phyloP scores from a whole-genome alignment of 352 stramenopile species.

The Phytopythium montanum region DNA sequence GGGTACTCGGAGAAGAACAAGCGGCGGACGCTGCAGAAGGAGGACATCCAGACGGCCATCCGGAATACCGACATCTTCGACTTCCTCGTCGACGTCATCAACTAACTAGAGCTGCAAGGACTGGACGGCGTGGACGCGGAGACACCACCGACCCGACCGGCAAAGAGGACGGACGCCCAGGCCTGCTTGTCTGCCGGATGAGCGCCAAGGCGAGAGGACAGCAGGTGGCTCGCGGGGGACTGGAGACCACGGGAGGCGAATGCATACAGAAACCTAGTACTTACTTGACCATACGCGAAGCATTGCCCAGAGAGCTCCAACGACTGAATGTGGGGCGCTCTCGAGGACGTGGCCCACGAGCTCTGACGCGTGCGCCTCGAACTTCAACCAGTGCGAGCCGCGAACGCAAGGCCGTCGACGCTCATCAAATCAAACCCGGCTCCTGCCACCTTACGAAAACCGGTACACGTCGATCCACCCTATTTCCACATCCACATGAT shows the following conservation, averaged over 20 bases:
- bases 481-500: too few species aligned
- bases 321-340: too few species aligned
- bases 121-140: background rate
- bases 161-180: background rate
- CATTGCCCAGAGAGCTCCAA: background rate
- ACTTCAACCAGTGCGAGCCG: background rate
- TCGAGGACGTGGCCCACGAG: background rate
- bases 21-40: conserved; percentile 95
- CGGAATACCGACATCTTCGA: conserved; percentile 99
- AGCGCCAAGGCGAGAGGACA: too few species aligned
- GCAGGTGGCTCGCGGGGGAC: too few species aligned
- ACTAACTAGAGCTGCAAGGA: conserved; percentile 40
- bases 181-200: background rate
- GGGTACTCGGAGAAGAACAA: conserved; percentile 88
- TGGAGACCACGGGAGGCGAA: too few species aligned
- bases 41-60: conserved; percentile 98
- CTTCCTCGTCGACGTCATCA: conserved; percentile 96
- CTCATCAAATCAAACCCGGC: too few species aligned
- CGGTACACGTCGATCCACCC: too few species aligned
- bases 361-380: background rate
- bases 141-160: background rate
- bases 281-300: background rate
- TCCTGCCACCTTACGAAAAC: too few species aligned
- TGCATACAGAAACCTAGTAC: background rate
- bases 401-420: background rate